phyloP scores from a whole-genome alignment of 1,284 basidiomycete genomes.

The Phellopilus nigrolimitatus region DNA sequence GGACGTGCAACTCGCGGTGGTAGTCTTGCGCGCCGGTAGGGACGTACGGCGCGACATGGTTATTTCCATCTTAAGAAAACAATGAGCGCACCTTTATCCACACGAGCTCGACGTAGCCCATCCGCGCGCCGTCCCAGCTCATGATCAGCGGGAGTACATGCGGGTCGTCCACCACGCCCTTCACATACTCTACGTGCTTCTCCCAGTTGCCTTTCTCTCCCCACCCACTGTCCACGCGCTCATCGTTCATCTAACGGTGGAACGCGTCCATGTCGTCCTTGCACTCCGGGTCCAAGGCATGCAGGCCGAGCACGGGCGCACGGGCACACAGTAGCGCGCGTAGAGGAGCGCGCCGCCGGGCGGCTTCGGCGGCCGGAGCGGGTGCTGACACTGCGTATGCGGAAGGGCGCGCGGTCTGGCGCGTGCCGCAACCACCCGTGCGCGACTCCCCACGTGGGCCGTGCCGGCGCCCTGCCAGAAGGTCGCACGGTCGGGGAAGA shows the following conservation, averaged over 20 bases:
- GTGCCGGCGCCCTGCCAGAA: constrained; percentile 56
- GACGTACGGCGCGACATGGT: constrained; percentile 40
- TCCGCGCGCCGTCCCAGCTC: constrained; percentile 49
- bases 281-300: constrained; percentile 39
- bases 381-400: constrained; percentile 44
- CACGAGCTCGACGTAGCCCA: constrained; percentile 48
- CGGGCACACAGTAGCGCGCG: constrained; percentile 40
- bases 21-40: constrained; percentile 40
- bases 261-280: constrained; percentile 42
- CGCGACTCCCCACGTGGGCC: constrained; percentile 28
- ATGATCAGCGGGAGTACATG: constrained; percentile 43
- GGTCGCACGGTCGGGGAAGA: constrained; percentile 40
- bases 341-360: constrained; percentile 43
- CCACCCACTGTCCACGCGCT: constrained; percentile 47
- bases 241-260: constrained; percentile 49
- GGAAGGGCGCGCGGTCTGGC: constrained; percentile 31
- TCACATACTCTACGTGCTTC: constrained; percentile 44
- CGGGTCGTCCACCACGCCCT: constrained; percentile 36
- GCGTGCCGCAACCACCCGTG: constrained; percentile 38
- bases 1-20: constrained; percentile 46
- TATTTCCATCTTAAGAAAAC: constrained; percentile 28
- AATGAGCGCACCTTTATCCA: constrained; percentile 43
- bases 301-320: constrained; percentile 42
- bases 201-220: constrained; percentile 45
- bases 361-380: too few species aligned